These are phyloP conservation scores for Scenedesmus sp. DNA, from an alignment of 163 green algal species.

Conservation along the genomic window DNA sequence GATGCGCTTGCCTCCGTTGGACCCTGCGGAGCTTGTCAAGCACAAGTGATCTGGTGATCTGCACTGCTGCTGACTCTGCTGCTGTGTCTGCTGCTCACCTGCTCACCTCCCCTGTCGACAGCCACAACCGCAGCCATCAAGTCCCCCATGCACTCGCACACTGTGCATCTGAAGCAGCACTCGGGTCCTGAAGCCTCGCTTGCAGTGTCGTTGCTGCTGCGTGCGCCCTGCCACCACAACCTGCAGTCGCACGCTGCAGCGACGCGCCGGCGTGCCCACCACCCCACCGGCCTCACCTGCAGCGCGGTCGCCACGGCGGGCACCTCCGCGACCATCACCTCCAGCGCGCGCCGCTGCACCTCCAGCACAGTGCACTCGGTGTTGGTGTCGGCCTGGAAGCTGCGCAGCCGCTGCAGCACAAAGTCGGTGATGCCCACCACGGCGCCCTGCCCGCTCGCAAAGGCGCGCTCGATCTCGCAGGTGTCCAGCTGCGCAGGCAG, in stretches of 20 bases:
- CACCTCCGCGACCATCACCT: slow-evolving; percentile 36
- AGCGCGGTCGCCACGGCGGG: slow-evolving; percentile 39
- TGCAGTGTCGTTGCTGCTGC: no score
- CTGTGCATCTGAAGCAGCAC: no score
- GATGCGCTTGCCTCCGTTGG: no score
- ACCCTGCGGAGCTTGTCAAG: no score
- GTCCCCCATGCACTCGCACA: no score
- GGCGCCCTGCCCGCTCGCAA: slow-evolving; percentile 23
- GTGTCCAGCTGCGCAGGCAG: slow-evolving; percentile 37
- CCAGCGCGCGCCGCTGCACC: neutral
- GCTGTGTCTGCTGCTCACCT: slow-evolving; percentile 3
- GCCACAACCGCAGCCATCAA: no score
- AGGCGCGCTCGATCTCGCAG: slow-evolving; percentile 22
- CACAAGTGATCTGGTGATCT: no score
- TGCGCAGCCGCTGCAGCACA: slow-evolving; percentile 45
- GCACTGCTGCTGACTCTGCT: slow-evolving; percentile 26
- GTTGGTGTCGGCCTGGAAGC: slow-evolving; percentile 37
- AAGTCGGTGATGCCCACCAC: slow-evolving; percentile 52
- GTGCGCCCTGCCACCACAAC: neutral
- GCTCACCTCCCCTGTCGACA: neutral
- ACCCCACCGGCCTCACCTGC: slow-evolving; percentile 37
- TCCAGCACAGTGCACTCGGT: slow-evolving; percentile 14
- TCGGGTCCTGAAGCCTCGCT: no score
- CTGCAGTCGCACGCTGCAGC: neutral
- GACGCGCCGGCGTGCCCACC: neutral